These are phyloP conservation scores for Candida labiduridarum DNA, from an alignment of 1,139 yeast genomes.

Conservation along the genomic window DNA sequence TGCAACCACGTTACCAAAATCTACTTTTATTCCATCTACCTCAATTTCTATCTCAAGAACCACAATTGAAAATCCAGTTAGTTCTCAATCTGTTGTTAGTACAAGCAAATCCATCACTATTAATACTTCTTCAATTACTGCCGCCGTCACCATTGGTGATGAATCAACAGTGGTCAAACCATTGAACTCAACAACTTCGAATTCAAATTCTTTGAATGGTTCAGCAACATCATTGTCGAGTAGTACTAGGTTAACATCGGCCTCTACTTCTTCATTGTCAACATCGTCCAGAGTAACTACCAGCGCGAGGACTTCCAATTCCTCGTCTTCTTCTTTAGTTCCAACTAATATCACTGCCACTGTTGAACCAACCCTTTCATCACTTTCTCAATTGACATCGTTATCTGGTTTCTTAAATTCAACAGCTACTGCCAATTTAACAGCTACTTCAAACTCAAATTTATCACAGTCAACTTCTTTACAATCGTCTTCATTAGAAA, in stretches of 20 bases:
- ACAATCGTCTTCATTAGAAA: too few species aligned
- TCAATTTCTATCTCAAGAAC: conserved; percentile 21
- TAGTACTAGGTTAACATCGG: too few species aligned
- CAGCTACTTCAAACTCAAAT: too few species aligned
- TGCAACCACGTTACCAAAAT: conserved; percentile 27
- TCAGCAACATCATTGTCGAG: neutral
- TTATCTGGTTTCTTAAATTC: neutral
- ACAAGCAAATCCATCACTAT: conserved; percentile 17
- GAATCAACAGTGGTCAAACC: neutral
- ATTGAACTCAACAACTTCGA: conserved; percentile 3
- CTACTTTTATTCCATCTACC: conserved; percentile 22
- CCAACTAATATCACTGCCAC: neutral
- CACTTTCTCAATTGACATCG: neutral
- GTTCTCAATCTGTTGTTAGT: conserved; percentile 23
- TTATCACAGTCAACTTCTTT: too few species aligned
- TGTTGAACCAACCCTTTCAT: conserved; percentile 1
- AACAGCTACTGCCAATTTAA: neutral
- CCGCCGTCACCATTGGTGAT: conserved; percentile 13
- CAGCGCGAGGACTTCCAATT: neutral
- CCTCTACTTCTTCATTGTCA: neutral
- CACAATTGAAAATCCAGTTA: conserved; percentile 31
- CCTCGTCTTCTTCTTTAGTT: neutral
- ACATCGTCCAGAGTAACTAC: neutral
- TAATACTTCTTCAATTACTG: conserved; percentile 15
- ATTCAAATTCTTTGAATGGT: neutral